Base-by-base conservation (phyloP, 164 flowering plant genomes). In the Vitis riparia region DNA sequence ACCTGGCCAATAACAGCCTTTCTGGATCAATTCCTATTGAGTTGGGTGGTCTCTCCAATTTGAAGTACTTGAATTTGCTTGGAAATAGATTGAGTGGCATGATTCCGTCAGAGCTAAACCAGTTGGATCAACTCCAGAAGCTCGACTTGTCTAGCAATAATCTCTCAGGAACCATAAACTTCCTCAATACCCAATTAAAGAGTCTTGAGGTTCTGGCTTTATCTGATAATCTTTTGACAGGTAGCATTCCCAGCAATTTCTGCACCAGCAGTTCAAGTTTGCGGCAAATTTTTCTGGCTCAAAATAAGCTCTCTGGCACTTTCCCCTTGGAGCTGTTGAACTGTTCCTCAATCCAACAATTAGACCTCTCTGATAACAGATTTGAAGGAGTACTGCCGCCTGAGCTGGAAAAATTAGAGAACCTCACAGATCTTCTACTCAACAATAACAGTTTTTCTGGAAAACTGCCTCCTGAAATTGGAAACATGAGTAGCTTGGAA, bases 401-500 rank as follows among this genome's bases (percentile, higher is more conserved):
- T 1, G 68, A 73, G 17, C 47, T 91, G 0, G 89, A 77, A 74
- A 78, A 74, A 13, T 77, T 94, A 14, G 70, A 68, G 79, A 70
- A 64, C 62, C 87, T 94, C 57, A 86, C 87, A 11, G 91, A 89
- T 76, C 86, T 94, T 59, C 30, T 76, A 12, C 97, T 94, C 79
- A 85, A 89, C 62, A 91, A 92, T 72, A 94, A 94, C 85, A 91
- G 91, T 81, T 91, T 94, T 47, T 57, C 81, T 1, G 97, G 99
- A 64, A 70, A 3, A 9, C 55, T 94, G 8, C 95, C 97, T 66
- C 81, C 86, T 6, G 79, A 86, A 67, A 85, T 94, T 29, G 95
- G 97, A 32, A 91, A 88, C 66, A 17, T 94, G 78, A 89, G 79
- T 23, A 83, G 78, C 67, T 67, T 94, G 82, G 84, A 80, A 71